Evolutionary conservation across 2,329 filamentous ascomycete genomes (phyloP), one percentile per base, ranked within the genome.

Genomic region (Shiraia sp.): DNA sequence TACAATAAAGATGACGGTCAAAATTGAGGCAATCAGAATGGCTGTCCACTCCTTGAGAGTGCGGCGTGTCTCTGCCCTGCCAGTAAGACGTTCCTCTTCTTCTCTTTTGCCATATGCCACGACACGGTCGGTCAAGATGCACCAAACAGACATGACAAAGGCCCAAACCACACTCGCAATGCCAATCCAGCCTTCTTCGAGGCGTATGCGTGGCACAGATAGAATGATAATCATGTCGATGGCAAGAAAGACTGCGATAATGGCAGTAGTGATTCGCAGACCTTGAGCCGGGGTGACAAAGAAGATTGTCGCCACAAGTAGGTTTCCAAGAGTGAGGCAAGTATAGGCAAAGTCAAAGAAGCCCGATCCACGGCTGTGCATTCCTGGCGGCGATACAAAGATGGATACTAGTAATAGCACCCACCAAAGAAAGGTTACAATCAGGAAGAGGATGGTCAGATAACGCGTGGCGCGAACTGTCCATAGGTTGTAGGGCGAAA

Each of bases 401-500:
- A 87, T 83, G 40, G 89, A 90, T 12, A 96, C 83, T n/a, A 99
- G 78, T 24, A 96, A 76, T 39, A 96, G 69, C 8, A 89, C 79
- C 92, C 93, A 97, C 92, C 92, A 97, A n/a, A 90, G 60, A 60
- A 95, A 90, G 41, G 84, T 88, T 56, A 91, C 65, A 36, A 83
- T 68, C 14, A 92, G 76, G 62, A 96, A 88, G 26, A 89, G 58
- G 40, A 95, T 76, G 4, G 90, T 92, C 47, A 93, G 69, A 63
- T 85, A 88, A 64, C 90, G 83, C 40, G 93, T 76, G 32, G 87
- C 81, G 13, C 93, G 86, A 35, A 99, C 87, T 45, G 83, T 89
- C 86, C 90, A 96, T 26, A 97, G 81, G 59, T 99, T 99, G 73
- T 96, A 96, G 0, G 93, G 93, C 3, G 90, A 88, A 16, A 88